Evolutionary conservation across 495 filamentous ascomycete genomes (phyloP), one percentile per base, ranked within the genome.

Genomic region (Filosporella fistucella): DNA sequence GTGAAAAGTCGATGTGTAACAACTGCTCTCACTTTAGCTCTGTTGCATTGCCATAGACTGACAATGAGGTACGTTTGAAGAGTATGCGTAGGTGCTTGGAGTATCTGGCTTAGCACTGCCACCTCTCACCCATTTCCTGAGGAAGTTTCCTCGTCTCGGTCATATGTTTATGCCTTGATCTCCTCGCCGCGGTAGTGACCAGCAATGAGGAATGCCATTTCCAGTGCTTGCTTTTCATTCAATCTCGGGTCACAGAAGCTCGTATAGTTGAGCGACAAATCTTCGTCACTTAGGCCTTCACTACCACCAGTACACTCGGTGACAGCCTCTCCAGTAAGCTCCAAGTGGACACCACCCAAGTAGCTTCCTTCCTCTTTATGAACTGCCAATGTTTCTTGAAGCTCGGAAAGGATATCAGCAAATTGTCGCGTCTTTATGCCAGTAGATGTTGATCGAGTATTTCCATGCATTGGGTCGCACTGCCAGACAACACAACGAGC

Each of bases 391-490:
- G 89, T 85, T 54, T 86, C 77, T 38, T 79, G 72, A 30, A 97
- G 70, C 70, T 97, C 94, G 11, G 76, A 80, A 54, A 96, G 78
- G 50, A 98, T 95, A 63, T 87, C 80, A 28, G 74, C 75, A 66
- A 97, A 97, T 42, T 84, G 80, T 2, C 94, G 76, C 2, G 93
- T 98, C 71, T 98, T 98, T 62, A 95, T 75, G 8, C 82, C 83
- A 0, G 75, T 70, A 0, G 81, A 69, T 0, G 89, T 90, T 16
- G 80, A 75, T 44, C 70, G 70, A 17, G 84, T 88, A 65, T 89
- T 89, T 30, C 93, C 93, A 69, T 98, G 93, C 94, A 97, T 97
- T 10, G 93, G 93, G 66, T 98, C 93, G 66, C 89, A 95, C 65
- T 96, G 89, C 93, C 93, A 98, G 52, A 98, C 89, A 12, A 95